Evolutionary conservation across 805 yeast genomes (phyloP), one percentile per base, ranked within the genome.

Genomic region (Myxozyma vanderwaltii): DNA sequence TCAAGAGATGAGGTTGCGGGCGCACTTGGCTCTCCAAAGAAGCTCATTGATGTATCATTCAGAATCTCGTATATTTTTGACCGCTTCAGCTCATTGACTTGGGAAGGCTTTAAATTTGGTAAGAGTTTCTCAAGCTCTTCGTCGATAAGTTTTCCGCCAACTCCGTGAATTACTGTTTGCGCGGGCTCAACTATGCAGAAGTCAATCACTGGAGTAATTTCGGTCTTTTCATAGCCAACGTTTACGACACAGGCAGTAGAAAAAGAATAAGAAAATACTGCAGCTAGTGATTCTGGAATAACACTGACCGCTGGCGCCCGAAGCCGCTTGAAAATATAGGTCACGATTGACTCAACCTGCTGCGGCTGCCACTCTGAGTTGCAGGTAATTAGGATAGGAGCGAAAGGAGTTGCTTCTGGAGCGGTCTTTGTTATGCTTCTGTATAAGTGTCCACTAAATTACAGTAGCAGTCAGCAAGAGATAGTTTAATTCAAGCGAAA

Each of bases 21-120:
- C 48, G 81, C 86, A 67, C 86, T 88, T 61, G 83, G 86, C 38
- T 67, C 74, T 19, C 69, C 69, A 38, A 66, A 61, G 35, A 66
- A 66, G 38, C 54, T 43, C 51, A 61, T 54, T 17, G 67, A 51
- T 24, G 61, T 54, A 21, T 66, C 69, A 74, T 81, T 82, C 64
- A 91, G 78, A 6, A 89, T 87, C 76, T 92, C 97, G 70, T 77
- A 92, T 50, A 92, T 88, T 0, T 79, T 76, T 0, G 96, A 87
- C 59, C 72, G 77, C 71, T 92, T 92, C 72, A 92, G 80, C 21
- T 79, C 81, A 69, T 88, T 96, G 55, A 91, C 79, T 74, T 89
- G 95, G 0, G 70, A 70, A 0, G 68, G 74, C 0, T 78, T 69
- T 23, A 89, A 77, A 7, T 80, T 72, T 2, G 96, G 91, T 62